Base-by-base conservation (phyloP, 106 monocot species). In the Allium cepa region DNA sequence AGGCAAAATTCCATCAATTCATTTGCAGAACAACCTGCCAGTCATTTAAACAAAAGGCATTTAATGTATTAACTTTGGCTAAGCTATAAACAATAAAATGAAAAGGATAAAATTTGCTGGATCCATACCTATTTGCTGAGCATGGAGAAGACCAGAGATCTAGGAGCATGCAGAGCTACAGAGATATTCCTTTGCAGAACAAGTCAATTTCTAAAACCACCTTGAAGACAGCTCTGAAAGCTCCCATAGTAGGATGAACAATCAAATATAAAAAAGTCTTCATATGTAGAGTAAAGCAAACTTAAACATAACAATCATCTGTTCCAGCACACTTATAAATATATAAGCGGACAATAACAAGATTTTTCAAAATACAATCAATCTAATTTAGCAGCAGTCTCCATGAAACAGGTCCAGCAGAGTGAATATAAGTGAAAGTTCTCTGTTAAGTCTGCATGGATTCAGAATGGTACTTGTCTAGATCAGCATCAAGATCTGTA, bases 401-500 rank as follows among this genome's bases (percentile, higher is more conserved):
- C 71, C 64, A 14, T 65, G 49, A 50, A 52, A 55, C 53, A 55
- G 51, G 10, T 22, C 5, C 36, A 36, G 36, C 36, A 5, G 36
- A 36, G 36, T 36, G 36, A 36, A 36, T 36, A 36, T 1, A 36
- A 45, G 16, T 15, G 11, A 55, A 45, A 59, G 51, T 4, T 3
- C 8, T 55, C 56, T 36, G 56, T 90, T 73, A 88, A 77, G 69
- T 80, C 45, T 92, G 82, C 82, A 88, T 85, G 61, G 87, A 64
- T 78, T 82, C 85, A 47, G 82, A 17, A 71, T 85, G 87, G 68
- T 92, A 92, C 67, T 87, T 85, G 64, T 92, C 92, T 26, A 92
- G 75, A 53, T 92, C 92, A 64, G 92, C 87, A 80, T 92, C 92
- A 53, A 92, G 92, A 72, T 81, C 79, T 69, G 81, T 75, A 72